A percentile compares a stretch with the other conserved stretches of the same genome.
phyloP scores from a whole-genome alignment of 768 basidiomycete species.

The Kwoniella shandongensis region DNA sequence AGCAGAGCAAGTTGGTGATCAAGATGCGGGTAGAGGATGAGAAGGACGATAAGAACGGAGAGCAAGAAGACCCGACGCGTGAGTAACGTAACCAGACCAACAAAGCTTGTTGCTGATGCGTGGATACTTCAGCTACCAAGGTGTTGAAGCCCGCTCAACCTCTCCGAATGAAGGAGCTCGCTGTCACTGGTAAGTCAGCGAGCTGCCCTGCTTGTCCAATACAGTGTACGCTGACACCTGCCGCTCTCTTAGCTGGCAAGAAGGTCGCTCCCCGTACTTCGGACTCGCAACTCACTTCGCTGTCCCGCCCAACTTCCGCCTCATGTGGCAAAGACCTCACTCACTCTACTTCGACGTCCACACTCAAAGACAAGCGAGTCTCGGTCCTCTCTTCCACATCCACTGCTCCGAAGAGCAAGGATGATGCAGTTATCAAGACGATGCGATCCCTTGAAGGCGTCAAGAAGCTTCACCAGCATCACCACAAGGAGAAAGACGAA shows the following conservation, averaged over 20 bases:
- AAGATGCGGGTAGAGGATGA: slow-evolving; percentile 19
- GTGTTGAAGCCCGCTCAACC: slow-evolving; percentile 41
- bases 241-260: slow-evolving; percentile 21
- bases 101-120: not conserved
- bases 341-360: slow-evolving; percentile 10
- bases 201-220: not conserved
- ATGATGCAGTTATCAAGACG: slow-evolving; percentile 36
- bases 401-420: slow-evolving; percentile 24
- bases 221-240: not conserved
- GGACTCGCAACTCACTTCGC: slow-evolving; percentile 16
- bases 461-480: slow-evolving; percentile 4
- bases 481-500: not conserved
- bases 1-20: slow-evolving; percentile 28
- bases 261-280: slow-evolving; percentile 34
- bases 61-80: slow-evolving; percentile 40
- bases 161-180: slow-evolving; percentile 32
- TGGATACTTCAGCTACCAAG: slow-evolving; percentile 34
- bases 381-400: slow-evolving; percentile 17
- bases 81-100: slow-evolving; percentile 9
- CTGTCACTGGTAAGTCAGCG: slow-evolving; percentile 19
- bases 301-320: slow-evolving; percentile 18
- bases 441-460: slow-evolving; percentile 40
- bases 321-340: not conserved
- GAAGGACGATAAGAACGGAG: slow-evolving; percentile 9
- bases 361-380: slow-evolving; percentile 26